Evolutionary conservation across 768 basidiomycete species (phyloP).

Genomic region (Mycena haematopus): DNA sequence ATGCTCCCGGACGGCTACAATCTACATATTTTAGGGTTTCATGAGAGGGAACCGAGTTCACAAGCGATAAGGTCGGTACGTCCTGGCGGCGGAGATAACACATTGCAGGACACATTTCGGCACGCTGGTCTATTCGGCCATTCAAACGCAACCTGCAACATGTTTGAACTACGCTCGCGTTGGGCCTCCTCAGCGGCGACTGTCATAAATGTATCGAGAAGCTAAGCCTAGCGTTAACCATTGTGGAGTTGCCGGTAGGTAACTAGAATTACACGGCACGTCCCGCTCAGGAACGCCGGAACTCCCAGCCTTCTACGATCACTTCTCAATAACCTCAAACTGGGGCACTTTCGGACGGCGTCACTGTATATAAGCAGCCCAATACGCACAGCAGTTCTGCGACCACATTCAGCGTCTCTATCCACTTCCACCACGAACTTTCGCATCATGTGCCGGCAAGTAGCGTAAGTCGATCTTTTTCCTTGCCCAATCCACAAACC

Average conservation of each 20-base stretch:
- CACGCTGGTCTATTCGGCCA: neutral
- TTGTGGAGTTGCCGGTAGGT: neutral
- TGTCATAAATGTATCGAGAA: slow-evolving; percentile 6
- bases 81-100: slow-evolving; percentile 2
- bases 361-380: slow-evolving; percentile 12
- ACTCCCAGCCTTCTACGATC: slow-evolving; percentile 15
- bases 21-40: neutral
- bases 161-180: slow-evolving; percentile 1
- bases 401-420: neutral
- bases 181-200: neutral
- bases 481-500: neutral
- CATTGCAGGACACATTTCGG: neutral
- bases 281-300: too few species aligned
- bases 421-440: neutral
- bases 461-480: slow-evolving; percentile 47
- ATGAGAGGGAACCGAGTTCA: neutral
- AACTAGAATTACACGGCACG: too few species aligned
- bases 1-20: neutral
- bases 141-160: neutral
- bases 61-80: slow-evolving; percentile 6
- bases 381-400: neutral
- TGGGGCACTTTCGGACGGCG: slow-evolving; percentile 5
- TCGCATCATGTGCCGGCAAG: slow-evolving; percentile 50
- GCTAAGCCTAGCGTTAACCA: neutral
- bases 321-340: neutral